phyloP scores from a whole-genome alignment of 1,284 basidiomycete species.

The Pisolithus thermaeus region DNA sequence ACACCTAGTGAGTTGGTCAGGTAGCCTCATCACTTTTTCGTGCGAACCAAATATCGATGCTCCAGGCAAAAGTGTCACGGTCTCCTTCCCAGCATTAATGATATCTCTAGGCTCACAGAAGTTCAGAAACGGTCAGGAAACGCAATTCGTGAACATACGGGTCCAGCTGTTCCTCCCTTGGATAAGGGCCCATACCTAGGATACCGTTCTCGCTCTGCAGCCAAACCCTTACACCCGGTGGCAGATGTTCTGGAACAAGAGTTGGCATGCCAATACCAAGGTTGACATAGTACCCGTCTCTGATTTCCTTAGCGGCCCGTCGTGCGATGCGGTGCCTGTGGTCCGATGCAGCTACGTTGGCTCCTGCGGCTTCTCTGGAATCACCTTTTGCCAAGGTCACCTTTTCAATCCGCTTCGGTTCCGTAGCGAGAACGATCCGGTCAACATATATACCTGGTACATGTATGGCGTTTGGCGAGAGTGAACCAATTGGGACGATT shows the following conservation, averaged over 20 bases:
- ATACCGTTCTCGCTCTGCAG: constrained; percentile 95
- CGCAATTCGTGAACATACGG: constrained; percentile 47
- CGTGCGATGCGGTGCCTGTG: constrained; percentile 73
- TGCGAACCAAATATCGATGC: too few relatives aligned
- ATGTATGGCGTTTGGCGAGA: constrained; percentile 83
- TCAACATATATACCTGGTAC: constrained; percentile 86
- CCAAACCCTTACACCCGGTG: constrained; percentile 81
- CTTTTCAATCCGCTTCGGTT: constrained; percentile 78
- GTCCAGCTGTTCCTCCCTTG: constrained; percentile 82
- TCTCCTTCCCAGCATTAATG: constrained; percentile 96
- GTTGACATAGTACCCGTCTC: constrained; percentile 82
- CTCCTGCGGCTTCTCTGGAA: constrained; percentile 26
- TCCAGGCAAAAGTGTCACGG: constrained; percentile 90
- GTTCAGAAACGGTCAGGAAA: not conserved
- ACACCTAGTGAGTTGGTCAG: too few relatives aligned
- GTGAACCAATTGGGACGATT: constrained; percentile 82
- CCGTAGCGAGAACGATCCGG: constrained; percentile 76
- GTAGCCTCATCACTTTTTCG: too few relatives aligned
- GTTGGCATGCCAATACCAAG: constrained; percentile 92
- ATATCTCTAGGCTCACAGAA: constrained; percentile 50
- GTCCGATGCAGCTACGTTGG: constrained; percentile 49
- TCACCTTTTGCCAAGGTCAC: constrained; percentile 52
- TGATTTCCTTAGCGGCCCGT: constrained; percentile 84
- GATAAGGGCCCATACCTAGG: constrained; percentile 93
- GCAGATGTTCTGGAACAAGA: constrained; percentile 80